These are phyloP conservation scores for Clonostachys solani DNA, from an alignment of 2,329 filamentous ascomycete species.

Conservation along the genomic window DNA sequence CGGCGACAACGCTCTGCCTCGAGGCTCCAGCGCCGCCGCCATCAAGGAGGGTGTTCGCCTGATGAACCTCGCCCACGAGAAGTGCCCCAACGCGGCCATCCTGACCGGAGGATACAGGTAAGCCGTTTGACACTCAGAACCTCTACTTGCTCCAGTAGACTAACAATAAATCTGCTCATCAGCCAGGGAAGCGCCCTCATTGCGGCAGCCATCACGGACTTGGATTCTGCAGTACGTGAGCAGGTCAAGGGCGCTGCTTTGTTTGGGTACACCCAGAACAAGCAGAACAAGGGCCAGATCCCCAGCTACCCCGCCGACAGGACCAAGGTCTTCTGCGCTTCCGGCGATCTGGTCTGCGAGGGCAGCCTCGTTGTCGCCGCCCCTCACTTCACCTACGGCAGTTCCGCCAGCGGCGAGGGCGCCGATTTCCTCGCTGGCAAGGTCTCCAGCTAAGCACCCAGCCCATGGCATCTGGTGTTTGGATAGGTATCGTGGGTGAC, in stretches of 20 bases:
- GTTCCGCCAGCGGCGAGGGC: conserved; percentile 5
- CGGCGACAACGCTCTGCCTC: conserved; percentile 25
- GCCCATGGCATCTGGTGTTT: too few species aligned
- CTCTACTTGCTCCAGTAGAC: background rate
- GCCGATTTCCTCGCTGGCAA: conserved; percentile 2
- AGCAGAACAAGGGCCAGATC: conserved; percentile 31
- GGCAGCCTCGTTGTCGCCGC: conserved; percentile 28
- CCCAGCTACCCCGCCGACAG: conserved; percentile 26
- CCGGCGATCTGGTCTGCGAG: conserved; percentile 26
- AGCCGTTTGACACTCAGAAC: background rate
- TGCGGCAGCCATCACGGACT: conserved; percentile 26
- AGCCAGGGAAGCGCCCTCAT: conserved; percentile 38
- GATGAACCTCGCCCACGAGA: conserved; percentile 29
- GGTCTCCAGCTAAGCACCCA: background rate
- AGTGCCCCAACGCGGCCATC: conserved; percentile 38
- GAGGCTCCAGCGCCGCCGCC: conserved; percentile 26
- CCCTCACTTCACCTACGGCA: conserved; percentile 22
- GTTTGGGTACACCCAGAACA: conserved; percentile 37
- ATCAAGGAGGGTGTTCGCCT: conserved; percentile 34
- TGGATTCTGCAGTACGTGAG: conserved; percentile 18
- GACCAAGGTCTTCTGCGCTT: conserved; percentile 30
- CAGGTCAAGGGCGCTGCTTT: conserved; percentile 29
- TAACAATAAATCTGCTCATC: background rate
- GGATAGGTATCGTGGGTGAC: too few species aligned
- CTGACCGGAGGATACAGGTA: conserved; percentile 32